Evolutionary conservation across 768 basidiomycete genomes (phyloP).

Genomic region (Piloderma croceum): DNA sequence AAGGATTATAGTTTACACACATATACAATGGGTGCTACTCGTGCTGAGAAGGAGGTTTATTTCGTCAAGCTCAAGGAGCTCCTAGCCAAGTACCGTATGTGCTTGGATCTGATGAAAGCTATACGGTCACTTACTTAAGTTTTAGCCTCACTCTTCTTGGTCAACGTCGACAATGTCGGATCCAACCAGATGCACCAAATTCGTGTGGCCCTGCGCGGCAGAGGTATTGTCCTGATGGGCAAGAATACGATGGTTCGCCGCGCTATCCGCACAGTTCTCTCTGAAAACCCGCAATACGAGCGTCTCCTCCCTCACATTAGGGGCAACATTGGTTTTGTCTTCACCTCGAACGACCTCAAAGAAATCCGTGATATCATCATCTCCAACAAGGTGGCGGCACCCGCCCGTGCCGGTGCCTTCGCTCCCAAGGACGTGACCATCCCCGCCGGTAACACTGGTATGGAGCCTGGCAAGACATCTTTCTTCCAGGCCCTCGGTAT

Average conservation of each 20-base stretch:
- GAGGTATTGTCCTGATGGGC: conserved; percentile 97
- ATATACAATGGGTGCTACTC: conserved; percentile 80
- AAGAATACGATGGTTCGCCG: conserved; percentile 99
- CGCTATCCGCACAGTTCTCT: conserved; percentile 85
- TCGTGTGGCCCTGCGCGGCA: conserved; percentile 91
- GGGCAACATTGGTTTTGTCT: conserved; percentile 99
- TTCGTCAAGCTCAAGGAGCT: conserved; percentile 93
- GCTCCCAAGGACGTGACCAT: conserved; percentile 90
- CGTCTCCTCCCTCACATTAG: conserved; percentile 91
- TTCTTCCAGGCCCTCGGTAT: conserved; percentile 99
- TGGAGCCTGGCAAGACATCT: conserved; percentile 99
- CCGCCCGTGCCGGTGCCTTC: conserved; percentile 95
- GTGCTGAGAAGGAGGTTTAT: conserved; percentile 86
- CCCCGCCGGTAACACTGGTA: conserved; percentile 96
- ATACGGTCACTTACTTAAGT: conserved; percentile 6
- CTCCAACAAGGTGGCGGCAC: conserved; percentile 97
- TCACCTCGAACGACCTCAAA: conserved; percentile 88
- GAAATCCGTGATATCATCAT: conserved; percentile 90
- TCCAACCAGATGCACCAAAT: conserved; percentile 99
- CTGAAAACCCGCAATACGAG: conserved; percentile 91
- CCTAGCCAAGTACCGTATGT: conserved; percentile 82
- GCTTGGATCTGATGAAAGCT: background rate
- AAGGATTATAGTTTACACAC: background rate
- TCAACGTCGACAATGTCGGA: conserved; percentile 99
- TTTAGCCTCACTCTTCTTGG: conserved; percentile 95